phyloP scores from a whole-genome alignment of 148 eudicot genomes.

The Chenopodium quinoa region DNA sequence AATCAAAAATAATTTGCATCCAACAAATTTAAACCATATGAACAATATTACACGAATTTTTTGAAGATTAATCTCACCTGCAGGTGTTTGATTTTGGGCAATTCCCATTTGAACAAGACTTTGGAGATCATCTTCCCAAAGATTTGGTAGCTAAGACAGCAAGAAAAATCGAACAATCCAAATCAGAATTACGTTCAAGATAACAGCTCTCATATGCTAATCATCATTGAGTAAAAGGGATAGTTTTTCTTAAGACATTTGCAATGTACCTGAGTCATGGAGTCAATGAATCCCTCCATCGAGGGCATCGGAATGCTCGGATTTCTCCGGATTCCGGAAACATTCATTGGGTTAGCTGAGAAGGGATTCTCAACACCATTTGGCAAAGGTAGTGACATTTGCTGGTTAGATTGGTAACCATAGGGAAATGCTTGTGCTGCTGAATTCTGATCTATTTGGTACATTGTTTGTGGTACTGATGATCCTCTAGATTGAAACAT shows the following conservation, averaged over 20 bases:
- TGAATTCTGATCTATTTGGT: conserved; percentile 45
- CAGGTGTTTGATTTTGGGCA: conserved; percentile 48
- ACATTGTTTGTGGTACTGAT: conserved; percentile 38
- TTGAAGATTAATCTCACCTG: conserved; percentile 34
- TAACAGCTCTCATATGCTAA: not conserved
- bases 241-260: not conserved
- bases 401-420: conserved; percentile 38
- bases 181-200: not conserved
- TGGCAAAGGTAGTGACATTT: conserved; percentile 24
- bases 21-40: not conserved
- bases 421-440: conserved; percentile 35
- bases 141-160: conserved; percentile 39
- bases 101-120: conserved; percentile 71
- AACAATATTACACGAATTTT: not conserved
- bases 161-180: not conserved
- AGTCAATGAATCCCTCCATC: conserved; percentile 44
- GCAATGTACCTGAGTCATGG: conserved; percentile 48
- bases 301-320: conserved; percentile 37
- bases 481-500: conserved; percentile 51
- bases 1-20: not conserved
- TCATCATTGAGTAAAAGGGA: not conserved
- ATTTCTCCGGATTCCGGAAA: conserved; percentile 27
- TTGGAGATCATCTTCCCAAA: conserved; percentile 82
- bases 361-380: conserved; percentile 42
- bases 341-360: conserved; percentile 24